A percentile compares a stretch with the other conserved stretches of the same genome.
Conservation (phyloP, 2,329 filamentous ascomycete genomes). For the Phoma herbarum region DNA sequence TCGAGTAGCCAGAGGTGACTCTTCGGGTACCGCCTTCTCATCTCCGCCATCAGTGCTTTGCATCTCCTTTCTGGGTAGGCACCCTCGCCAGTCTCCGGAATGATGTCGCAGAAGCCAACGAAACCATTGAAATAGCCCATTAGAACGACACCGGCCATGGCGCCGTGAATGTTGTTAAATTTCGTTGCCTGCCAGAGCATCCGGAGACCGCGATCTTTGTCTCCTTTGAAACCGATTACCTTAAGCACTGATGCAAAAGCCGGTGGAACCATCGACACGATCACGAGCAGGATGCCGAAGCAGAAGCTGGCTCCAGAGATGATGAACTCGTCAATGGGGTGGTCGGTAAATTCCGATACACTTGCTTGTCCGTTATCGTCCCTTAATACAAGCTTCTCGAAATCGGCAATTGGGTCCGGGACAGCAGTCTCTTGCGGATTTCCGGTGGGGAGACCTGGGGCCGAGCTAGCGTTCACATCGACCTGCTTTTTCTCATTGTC, state of each 20-base stretch:
- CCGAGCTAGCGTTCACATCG: slow-evolving; percentile 38
- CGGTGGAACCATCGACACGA: slow-evolving; percentile 93
- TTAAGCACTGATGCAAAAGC: slow-evolving; percentile 86
- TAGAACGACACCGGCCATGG: slow-evolving; percentile 81
- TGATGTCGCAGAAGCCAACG: slow-evolving; percentile 86
- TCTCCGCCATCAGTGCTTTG: slow-evolving; percentile 71
- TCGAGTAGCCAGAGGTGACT: slow-evolving; percentile 88
- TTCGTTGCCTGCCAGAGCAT: slow-evolving; percentile 92
- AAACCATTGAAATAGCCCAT: slow-evolving; percentile 90
- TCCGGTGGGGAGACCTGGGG: slow-evolving; percentile 33
- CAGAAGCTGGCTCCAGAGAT: slow-evolving; percentile 90
- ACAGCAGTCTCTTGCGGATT: slow-evolving; percentile 31
- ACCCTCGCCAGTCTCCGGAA: slow-evolving; percentile 69
- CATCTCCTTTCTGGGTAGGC: slow-evolving; percentile 75
- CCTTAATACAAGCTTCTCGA: slow-evolving; percentile 43
- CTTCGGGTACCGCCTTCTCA: slow-evolving; percentile 81
- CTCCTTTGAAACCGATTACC: slow-evolving; percentile 90
- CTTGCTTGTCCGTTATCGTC: slow-evolving; percentile 61
- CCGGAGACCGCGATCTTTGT: slow-evolving; percentile 79
- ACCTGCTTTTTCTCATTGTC: slow-evolving; percentile 36
- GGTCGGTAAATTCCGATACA: slow-evolving; percentile 69
- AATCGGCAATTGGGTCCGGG: slow-evolving; percentile 40
- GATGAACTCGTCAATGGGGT: slow-evolving; percentile 85
- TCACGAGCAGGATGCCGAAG: slow-evolving; percentile 83
- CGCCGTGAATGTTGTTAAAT: slow-evolving; percentile 91